Base-by-base conservation (phyloP, 805 yeast genomes). In the Clavispora phyllophila region DNA sequence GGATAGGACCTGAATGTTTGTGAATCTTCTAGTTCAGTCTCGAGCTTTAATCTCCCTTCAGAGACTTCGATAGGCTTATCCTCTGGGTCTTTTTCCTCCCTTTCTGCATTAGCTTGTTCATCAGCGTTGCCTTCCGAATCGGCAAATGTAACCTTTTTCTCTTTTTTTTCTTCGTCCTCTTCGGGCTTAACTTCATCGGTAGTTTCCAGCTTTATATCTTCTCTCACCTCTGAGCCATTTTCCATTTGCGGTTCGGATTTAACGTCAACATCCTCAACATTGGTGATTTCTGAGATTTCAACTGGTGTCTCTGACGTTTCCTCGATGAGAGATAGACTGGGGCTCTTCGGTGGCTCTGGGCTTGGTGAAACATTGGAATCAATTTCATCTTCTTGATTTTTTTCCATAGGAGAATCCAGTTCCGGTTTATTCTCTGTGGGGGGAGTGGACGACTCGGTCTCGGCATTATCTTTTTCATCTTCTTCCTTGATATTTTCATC, bases 81-180 rank as follows among this genome's bases (percentile, higher is more conserved):
- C 14, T 20, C 37, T 14, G 39, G 9, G 13, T 26, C 19, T 22
- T 32, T 19, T 10, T 5, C 36, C 35, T 20, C 20, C 4, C 7
- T n/a, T 20, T 39, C 36, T 12, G 6, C 23, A 13, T 14, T 14
- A 9, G 12, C 17, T 8, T 17, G n/a, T 14, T 26, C 39, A 8
- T 24, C 39, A 15, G 12, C 13, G 10, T 13, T 26, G 25, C 10
- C 32, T 5, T 43, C 41, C 13, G 17, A 55, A 35, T 58, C 62
- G 22, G 55, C 56, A 43, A 58, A 59, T 24, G 44, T 58, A n/a
- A 57, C 61, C 17, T 51, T 51, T 45, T 53, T 54, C 36, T 48
- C 52, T 12, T 18, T 43, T 23, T 40, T 24, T 28, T 17, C 23
- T 7, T 19, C 33, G 4, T 31, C 14, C 3, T 5, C 10, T 29